Conservation (phyloP, 805 yeast genomes). For the Saccharomycopsis guyanensis region DNA sequence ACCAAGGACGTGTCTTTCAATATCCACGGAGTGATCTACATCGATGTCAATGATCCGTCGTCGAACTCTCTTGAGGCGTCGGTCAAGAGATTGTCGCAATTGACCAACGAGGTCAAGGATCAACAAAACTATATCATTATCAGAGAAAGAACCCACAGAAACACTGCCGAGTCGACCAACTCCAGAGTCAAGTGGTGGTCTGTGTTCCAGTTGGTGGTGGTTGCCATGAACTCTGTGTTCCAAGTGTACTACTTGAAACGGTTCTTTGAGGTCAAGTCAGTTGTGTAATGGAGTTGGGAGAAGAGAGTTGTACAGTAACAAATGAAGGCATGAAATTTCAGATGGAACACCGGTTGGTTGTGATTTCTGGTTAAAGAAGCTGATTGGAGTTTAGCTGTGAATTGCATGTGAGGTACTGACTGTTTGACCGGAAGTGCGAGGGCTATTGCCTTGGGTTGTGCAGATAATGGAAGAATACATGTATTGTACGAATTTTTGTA, state of each 20-base stretch:
- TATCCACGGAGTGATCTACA: constrained; percentile 85
- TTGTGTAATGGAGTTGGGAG: constrained; percentile 48
- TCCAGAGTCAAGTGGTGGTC: constrained; percentile 98
- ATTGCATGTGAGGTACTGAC: too few species aligned
- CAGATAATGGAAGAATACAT: too few species aligned
- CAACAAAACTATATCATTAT: constrained; percentile 89
- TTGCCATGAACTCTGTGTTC: constrained; percentile 78
- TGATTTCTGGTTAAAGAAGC: too few species aligned
- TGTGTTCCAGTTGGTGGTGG: constrained; percentile 79
- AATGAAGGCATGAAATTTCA: too few species aligned
- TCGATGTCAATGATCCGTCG: constrained; percentile 70
- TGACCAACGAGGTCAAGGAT: constrained; percentile 80
- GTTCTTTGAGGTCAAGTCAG: constrained; percentile 90
- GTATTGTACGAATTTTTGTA: too few species aligned
- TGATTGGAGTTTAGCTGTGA: too few species aligned
- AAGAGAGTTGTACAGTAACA: too few species aligned
- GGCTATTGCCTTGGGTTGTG: too few species aligned
- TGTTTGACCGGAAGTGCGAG: too few species aligned
- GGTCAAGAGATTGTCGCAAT: constrained; percentile 62
- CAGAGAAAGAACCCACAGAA: constrained; percentile 95
- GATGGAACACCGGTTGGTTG: too few species aligned
- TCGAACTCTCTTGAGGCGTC: constrained; percentile 78
- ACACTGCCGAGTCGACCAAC: constrained; percentile 96
- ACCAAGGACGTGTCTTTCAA: constrained; percentile 93
- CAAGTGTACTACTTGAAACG: constrained; percentile 91